phyloP scores from a whole-genome alignment of 768 basidiomycete species.

The Termitomyces sp. region DNA sequence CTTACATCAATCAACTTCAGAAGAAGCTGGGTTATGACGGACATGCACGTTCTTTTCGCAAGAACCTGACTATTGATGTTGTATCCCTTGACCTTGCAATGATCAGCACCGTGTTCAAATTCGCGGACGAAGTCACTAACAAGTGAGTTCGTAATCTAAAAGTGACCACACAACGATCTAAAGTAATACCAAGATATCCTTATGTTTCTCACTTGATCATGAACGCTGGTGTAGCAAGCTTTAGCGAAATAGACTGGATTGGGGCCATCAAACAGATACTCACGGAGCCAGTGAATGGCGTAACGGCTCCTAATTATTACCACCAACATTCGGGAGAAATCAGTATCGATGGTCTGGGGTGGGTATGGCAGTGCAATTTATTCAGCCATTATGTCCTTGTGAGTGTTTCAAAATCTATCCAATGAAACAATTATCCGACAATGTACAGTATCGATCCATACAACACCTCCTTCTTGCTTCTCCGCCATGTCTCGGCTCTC shows the following conservation, averaged over 20 bases:
- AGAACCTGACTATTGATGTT: constrained; percentile 55
- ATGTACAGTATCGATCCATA: constrained; percentile 55
- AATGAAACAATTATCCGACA: not conserved
- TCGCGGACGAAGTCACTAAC: constrained; percentile 46
- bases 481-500: constrained; percentile 36
- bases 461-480: constrained; percentile 47
- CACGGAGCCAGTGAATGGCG: constrained; percentile 34
- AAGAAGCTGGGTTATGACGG: constrained; percentile 36
- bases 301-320: constrained; percentile 54
- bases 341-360: constrained; percentile 69
- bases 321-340: constrained; percentile 52
- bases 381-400: constrained; percentile 81
- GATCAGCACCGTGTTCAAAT: constrained; percentile 55
- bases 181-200: constrained; percentile 47
- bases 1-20: constrained; percentile 38
- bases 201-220: constrained; percentile 78
- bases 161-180: not conserved
- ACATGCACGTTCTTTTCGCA: constrained; percentile 52
- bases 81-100: constrained; percentile 61
- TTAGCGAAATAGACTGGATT: constrained; percentile 48
- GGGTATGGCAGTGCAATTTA: constrained; percentile 81
- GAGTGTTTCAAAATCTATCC: not conserved
- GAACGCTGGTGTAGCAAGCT: constrained; percentile 73
- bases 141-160: constrained; percentile 36
- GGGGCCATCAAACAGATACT: constrained; percentile 42